A percentile compares a stretch with the other conserved stretches of the same genome.
These are phyloP conservation scores for Candida nanaspora DNA, from an alignment of 805 yeast species.

Conservation along the genomic window DNA sequence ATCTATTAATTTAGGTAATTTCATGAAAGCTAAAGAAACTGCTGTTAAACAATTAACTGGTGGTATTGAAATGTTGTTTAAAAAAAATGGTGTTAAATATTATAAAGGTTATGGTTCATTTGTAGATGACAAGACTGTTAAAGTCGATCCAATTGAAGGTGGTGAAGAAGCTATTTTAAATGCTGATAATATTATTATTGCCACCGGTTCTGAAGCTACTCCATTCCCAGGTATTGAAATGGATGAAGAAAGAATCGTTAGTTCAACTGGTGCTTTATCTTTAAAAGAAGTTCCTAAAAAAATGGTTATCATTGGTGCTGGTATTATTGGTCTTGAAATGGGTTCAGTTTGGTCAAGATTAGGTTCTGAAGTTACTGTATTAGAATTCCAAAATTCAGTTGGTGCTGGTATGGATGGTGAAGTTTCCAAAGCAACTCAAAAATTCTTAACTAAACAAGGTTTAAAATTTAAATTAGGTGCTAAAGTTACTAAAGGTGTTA, in stretches of 20 bases:
- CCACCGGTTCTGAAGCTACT: constrained; percentile 97
- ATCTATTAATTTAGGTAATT: constrained; percentile 61
- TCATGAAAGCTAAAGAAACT: constrained; percentile 89
- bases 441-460: constrained; percentile 90
- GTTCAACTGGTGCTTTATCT: constrained; percentile 87
- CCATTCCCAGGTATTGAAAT: constrained; percentile 97
- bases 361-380: constrained; percentile 91
- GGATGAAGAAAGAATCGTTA: constrained; percentile 94
- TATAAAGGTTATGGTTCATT: constrained; percentile 91
- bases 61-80: constrained; percentile 91
- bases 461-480: constrained; percentile 87
- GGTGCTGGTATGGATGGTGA: constrained; percentile 99
- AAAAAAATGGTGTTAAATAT: constrained; percentile 91
- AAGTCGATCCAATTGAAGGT: constrained; percentile 84
- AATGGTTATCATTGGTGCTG: constrained; percentile 94
- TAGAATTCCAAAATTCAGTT: constrained; percentile 83
- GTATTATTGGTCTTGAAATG: constrained; percentile 99
- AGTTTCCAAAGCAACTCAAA: constrained; percentile 85
- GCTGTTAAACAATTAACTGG: constrained; percentile 85
- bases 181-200: constrained; percentile 87
- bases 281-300: constrained; percentile 88
- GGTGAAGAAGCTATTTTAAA: constrained; percentile 62
- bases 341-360: constrained; percentile 95
- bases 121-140: constrained; percentile 67
- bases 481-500: constrained; percentile 79